Base-by-base conservation (phyloP, 169 alveolate genomes). In the Eimeria brunetti region DNA sequence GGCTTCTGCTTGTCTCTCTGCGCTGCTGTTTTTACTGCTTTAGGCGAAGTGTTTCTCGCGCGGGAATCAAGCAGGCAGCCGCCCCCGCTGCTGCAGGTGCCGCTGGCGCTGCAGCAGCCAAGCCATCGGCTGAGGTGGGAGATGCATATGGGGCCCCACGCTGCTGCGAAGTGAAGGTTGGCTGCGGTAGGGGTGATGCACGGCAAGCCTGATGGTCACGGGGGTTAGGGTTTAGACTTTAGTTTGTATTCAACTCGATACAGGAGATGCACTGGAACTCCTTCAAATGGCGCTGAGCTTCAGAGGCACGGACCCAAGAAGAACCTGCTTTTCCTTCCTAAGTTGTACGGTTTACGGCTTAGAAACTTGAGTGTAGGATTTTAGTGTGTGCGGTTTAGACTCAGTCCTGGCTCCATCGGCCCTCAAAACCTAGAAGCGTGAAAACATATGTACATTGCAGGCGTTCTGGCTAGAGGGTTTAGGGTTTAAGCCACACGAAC, bases 21-120 rank as follows among this genome's bases (percentile, higher is more conserved):
- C 44, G 20, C 12, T 67, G n/a, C 7, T 73, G 53, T 38, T 36
- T 73, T 38, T 16, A 73, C 6, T 38, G n/a, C 20, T 73, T 5
- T 14, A 73, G 83, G 83, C 36, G 83, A n/a, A 73, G 83, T 36
- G 83, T 36, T 38, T 73, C 83, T 36, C 83, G 83, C 30, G 83
- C 56, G 16, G 53, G 30, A n/a, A 73, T 14, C 51, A 69, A 49
- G 51, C n/a, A 14, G 16, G 80, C 51, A 69, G 6, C 33, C 51
- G 56, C 51, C 33, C 22, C 78, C 33, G 3, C 33, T 18, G 20
- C 83, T 73, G 46, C 46, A 41, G 46, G 46, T 41, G 46, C 46
- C 4, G 46, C 46, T 41, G 46, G 46, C 1, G 46, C 46, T 27
- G 8, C 78, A 11, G 49, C 78, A 12, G 49, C 53, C 53, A 73